Evolutionary conservation across 2,329 filamentous ascomycete species (phyloP).

Genomic region (Amauroascus niger): DNA sequence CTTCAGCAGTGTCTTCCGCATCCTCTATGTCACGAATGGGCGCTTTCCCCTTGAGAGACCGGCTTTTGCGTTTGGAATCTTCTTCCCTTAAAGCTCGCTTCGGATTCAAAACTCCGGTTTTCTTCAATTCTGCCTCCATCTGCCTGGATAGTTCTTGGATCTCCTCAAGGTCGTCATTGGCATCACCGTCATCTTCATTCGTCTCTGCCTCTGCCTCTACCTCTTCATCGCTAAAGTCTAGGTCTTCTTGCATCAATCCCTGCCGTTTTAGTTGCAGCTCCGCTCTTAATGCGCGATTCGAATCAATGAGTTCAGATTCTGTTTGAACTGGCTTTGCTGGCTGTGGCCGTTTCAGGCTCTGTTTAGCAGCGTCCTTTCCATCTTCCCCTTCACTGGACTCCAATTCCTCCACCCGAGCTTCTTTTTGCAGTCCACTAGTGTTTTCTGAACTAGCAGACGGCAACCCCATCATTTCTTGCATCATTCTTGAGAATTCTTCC

Average conservation of each 20-base stretch:
- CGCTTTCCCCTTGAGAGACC: constrained; percentile 26
- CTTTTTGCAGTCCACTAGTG: constrained; percentile 17
- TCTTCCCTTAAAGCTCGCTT: constrained; percentile 21
- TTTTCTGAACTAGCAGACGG: constrained; percentile 31
- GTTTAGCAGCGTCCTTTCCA: constrained; percentile 40
- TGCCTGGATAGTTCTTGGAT: constrained; percentile 37
- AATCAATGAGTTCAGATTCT: constrained; percentile 24
- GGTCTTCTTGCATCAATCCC: neutral
- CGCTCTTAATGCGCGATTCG: constrained; percentile 1
- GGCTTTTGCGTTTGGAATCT: constrained; percentile 18
- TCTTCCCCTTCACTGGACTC: constrained; percentile 36
- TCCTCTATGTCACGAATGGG: constrained; percentile 17
- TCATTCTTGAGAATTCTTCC: constrained; percentile 72
- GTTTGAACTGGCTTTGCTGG: constrained; percentile 29
- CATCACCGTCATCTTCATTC: constrained; percentile 15
- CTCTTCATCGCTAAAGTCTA: constrained; percentile 36
- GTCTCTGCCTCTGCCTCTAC: neutral
- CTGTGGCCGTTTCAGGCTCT: constrained; percentile 13
- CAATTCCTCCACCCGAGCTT: constrained; percentile 9
- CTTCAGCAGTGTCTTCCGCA: constrained; percentile 21
- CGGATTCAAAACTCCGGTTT: constrained; percentile 37
- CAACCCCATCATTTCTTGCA: constrained; percentile 83
- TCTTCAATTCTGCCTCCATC: constrained; percentile 41
- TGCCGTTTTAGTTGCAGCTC: constrained; percentile 3
- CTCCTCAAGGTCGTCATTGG: constrained; percentile 46